A percentile compares a stretch with the other conserved stretches of the same genome.
Evolutionary conservation across 2,329 filamentous ascomycete species (phyloP).

Genomic region (Diaporthe sp.): DNA sequence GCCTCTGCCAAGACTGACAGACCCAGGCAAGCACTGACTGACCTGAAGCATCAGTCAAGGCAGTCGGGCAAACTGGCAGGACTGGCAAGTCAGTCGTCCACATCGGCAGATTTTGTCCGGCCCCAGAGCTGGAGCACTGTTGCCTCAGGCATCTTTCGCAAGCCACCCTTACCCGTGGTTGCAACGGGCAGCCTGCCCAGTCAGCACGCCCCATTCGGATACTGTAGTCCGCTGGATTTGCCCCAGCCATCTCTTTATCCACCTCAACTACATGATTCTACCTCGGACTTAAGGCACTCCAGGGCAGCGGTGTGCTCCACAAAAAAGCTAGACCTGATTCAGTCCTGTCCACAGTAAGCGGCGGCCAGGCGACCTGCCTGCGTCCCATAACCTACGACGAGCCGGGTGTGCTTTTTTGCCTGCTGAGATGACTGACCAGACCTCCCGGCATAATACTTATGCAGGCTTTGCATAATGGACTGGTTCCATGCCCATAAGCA

Average conservation of each 20-base stretch:
- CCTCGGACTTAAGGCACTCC: conserved; percentile 1
- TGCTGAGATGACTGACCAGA: conserved; percentile 23
- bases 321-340: conserved; percentile 23
- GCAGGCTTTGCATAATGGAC: neutral
- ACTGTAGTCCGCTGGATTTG: conserved; percentile 5
- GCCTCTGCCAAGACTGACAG: conserved; percentile 15
- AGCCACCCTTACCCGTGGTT: neutral
- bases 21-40: conserved; percentile 8
- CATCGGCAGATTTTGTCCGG: conserved; percentile 27
- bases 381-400: neutral
- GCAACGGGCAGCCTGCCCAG: neutral
- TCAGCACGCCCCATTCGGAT: neutral
- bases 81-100: too few species aligned
- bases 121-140: neutral
- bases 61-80: too few species aligned
- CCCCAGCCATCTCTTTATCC: conserved; percentile 27
- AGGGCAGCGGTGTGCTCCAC: conserved; percentile 1
- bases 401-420: neutral
- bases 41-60: too few species aligned
- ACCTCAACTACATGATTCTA: neutral
- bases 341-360: neutral
- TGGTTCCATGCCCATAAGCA: neutral
- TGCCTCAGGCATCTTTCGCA: neutral
- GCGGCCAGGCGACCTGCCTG: neutral
- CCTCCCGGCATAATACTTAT: neutral